phyloP scores from a whole-genome alignment of 768 basidiomycete species.

The Amanita fuliginea region DNA sequence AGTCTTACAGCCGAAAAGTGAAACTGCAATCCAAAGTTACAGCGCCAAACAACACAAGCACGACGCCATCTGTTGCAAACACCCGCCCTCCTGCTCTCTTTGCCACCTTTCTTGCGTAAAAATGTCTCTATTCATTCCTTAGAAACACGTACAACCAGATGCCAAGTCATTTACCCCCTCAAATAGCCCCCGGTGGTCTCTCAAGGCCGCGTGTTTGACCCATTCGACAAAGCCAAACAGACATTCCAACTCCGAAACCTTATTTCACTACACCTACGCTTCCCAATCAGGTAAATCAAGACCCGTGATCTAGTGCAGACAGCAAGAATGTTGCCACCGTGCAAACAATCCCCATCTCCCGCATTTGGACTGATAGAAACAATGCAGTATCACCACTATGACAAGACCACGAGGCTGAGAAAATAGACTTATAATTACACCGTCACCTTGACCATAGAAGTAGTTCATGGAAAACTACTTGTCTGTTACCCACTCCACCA shows the following conservation, averaged over 20 bases:
- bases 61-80: conserved; percentile 30
- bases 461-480: background rate
- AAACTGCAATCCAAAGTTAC: conserved; percentile 26
- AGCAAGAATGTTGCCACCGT: background rate
- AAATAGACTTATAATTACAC: background rate
- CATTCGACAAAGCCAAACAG: conserved; percentile 11
- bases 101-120: background rate
- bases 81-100: conserved; percentile 3
- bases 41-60: conserved; percentile 28
- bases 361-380: too few species aligned
- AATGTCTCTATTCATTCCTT: background rate
- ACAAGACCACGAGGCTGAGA: background rate
- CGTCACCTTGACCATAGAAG: too few species aligned
- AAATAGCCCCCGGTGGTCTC: background rate
- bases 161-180: background rate
- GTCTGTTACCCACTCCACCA: conserved; percentile 10
- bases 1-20: conserved; percentile 20
- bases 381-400: background rate
- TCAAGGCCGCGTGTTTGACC: conserved; percentile 2
- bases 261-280: conserved; percentile 11
- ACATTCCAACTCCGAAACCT: conserved; percentile 20
- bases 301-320: background rate
- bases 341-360: too few species aligned
- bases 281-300: conserved; percentile 4
- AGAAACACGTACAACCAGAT: background rate